A percentile compares a stretch with the other conserved stretches of the same genome.
Evolutionary conservation across 2,329 filamentous ascomycete genomes (phyloP).

Genomic region (Colletotrichum lupini): DNA sequence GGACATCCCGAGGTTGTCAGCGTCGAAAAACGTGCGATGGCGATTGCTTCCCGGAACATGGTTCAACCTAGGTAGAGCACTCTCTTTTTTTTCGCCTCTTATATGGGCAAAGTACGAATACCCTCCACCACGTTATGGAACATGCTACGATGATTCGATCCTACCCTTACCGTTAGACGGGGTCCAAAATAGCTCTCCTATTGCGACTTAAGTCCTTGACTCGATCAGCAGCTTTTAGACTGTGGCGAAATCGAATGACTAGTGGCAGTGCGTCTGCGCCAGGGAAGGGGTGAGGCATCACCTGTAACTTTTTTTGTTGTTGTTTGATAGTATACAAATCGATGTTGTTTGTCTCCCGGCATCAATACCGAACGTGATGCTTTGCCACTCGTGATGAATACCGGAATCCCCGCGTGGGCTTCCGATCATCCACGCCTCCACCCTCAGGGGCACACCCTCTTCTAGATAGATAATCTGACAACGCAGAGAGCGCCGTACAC

Average conservation of each 20-base stretch:
- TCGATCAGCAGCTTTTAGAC: background rate
- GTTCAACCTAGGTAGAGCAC: background rate
- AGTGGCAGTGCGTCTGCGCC: background rate
- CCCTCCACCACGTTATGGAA: background rate
- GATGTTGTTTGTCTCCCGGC: background rate
- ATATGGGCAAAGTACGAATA: background rate
- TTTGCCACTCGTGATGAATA: background rate
- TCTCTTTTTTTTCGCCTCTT: background rate
- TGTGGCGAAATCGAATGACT: background rate
- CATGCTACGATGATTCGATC: background rate
- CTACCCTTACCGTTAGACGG: background rate
- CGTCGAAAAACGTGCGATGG: background rate
- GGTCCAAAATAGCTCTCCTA: background rate
- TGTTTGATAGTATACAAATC: background rate
- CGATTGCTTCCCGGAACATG: background rate
- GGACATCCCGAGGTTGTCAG: background rate
- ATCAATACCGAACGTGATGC: background rate
- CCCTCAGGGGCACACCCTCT: background rate
- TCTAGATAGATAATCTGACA: background rate
- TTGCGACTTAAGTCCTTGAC: background rate
- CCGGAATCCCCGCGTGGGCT: background rate
- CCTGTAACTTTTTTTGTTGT: background rate
- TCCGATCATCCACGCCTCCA: background rate
- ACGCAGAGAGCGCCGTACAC: background rate
- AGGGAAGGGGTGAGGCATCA: background rate